A percentile compares a stretch with the other conserved stretches of the same genome.
These are phyloP conservation scores for Volvox africanus DNA, from an alignment of 139 green algal species.

Conservation along the genomic window DNA sequence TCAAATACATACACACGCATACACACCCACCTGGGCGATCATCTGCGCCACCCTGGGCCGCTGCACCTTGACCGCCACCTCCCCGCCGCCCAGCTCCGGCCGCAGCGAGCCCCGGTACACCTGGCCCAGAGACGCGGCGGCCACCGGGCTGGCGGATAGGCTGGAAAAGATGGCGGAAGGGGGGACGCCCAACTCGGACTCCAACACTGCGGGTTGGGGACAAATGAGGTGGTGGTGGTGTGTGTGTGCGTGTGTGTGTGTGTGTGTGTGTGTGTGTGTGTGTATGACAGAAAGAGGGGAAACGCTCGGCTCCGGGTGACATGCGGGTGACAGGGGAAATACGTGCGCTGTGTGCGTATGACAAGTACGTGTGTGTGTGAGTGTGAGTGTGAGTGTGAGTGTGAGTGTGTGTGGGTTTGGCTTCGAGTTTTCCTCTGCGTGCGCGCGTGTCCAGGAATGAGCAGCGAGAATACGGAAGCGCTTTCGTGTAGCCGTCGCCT, in stretches of 20 bases:
- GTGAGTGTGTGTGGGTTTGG: background rate
- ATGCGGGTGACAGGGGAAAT: too few relatives aligned
- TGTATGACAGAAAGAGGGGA: too few relatives aligned
- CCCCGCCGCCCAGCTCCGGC: slow-evolving; percentile 32
- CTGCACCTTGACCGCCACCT: slow-evolving; percentile 90
- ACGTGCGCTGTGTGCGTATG: background rate
- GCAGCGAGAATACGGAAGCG: too few relatives aligned
- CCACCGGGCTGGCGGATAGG: slow-evolving; percentile 78
- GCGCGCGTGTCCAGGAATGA: too few relatives aligned
- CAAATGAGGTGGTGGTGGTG: background rate
- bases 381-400: background rate
- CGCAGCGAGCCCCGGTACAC: slow-evolving; percentile 73
- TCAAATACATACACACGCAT: too few relatives aligned
- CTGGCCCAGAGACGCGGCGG: slow-evolving; percentile 89
- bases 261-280: background rate
- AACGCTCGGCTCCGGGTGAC: too few relatives aligned
- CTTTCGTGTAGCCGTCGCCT: too few relatives aligned
- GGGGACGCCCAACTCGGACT: slow-evolving; percentile 73
- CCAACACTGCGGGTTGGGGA: slow-evolving; percentile 62
- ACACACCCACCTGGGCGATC: slow-evolving; percentile 67
- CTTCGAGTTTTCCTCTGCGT: too few relatives aligned
- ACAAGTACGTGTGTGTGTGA: background rate
- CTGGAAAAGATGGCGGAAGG: slow-evolving; percentile 71
- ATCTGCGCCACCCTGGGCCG: slow-evolving; percentile 81
- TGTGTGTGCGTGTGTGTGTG: background rate